Conservation (phyloP, 768 basidiomycete genomes). For the Strobilomyces confusus region DNA sequence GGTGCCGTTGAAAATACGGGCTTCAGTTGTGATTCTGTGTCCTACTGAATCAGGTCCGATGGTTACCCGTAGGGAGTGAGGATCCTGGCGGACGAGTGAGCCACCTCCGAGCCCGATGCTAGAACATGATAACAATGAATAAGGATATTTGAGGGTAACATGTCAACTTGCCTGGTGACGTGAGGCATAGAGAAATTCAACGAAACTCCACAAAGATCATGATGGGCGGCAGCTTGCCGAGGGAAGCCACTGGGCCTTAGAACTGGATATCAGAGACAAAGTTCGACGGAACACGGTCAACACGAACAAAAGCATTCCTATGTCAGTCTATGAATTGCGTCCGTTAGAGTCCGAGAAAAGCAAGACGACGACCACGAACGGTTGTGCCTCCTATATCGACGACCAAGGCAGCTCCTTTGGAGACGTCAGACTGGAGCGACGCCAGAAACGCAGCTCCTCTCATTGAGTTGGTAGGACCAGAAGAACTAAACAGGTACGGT, state of each 20-base stretch:
- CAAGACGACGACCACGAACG: constrained; percentile 19
- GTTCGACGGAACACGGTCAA: background rate
- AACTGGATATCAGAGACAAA: constrained; percentile 9
- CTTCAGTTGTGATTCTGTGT: constrained; percentile 46
- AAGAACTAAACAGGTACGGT: constrained; percentile 29
- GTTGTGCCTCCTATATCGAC: constrained; percentile 67
- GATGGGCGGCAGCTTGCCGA: constrained; percentile 57
- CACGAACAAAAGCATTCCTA: constrained; percentile 50
- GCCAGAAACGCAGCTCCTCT: constrained; percentile 61
- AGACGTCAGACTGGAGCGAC: constrained; percentile 32
- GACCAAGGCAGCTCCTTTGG: constrained; percentile 44
- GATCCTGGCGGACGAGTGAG: constrained; percentile 42
- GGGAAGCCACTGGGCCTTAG: constrained; percentile 55
- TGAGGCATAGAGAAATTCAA: constrained; percentile 62
- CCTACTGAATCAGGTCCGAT: constrained; percentile 69
- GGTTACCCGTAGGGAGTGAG: constrained; percentile 36
- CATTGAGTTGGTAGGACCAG: constrained; percentile 68
- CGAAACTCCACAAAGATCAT: constrained; percentile 56
- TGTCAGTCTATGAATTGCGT: constrained; percentile 40
- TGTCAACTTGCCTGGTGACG: constrained; percentile 34
- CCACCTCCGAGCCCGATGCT: constrained; percentile 66
- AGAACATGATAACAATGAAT: constrained; percentile 3
- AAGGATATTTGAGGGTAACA: background rate
- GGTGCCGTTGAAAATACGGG: constrained; percentile 52
- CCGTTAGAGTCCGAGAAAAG: constrained; percentile 11